Evolutionary conservation across 2,329 filamentous ascomycete genomes (phyloP).

Genomic region (Penicillium expansum): DNA sequence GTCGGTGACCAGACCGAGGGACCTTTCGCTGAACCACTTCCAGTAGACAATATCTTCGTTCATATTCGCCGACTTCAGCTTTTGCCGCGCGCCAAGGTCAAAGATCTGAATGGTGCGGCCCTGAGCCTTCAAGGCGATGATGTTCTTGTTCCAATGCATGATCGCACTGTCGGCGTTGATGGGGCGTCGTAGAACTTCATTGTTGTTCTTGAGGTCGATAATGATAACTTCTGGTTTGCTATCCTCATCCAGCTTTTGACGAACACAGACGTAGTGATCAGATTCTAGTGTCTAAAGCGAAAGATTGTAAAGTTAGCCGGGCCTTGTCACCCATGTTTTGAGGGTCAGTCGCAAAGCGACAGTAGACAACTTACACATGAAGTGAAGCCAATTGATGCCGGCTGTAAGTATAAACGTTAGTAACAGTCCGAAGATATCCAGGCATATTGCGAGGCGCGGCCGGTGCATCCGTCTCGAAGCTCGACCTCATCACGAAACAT

Average conservation of each 20-base stretch:
- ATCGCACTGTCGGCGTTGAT: slow-evolving; percentile 99
- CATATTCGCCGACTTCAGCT: slow-evolving; percentile 95
- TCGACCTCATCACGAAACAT: slow-evolving; percentile 16
- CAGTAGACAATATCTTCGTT: slow-evolving; percentile 97
- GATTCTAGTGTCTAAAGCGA: slow-evolving; percentile 84
- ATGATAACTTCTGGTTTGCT: slow-evolving; percentile 93
- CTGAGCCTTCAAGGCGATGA: slow-evolving; percentile 95
- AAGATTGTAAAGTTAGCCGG: slow-evolving; percentile 19
- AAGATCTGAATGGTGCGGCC: slow-evolving; percentile 96
- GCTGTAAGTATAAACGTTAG: slow-evolving; percentile 48
- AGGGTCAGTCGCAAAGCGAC: slow-evolving; percentile 3
- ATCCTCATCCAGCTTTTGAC: slow-evolving; percentile 84
- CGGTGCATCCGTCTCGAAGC: slow-evolving; percentile 19
- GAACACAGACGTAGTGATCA: slow-evolving; percentile 92
- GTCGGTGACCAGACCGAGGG: slow-evolving; percentile 86
- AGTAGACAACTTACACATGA: slow-evolving; percentile 64
- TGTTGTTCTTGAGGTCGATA: slow-evolving; percentile 94
- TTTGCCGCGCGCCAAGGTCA: slow-evolving; percentile 86
- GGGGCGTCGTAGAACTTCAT: slow-evolving; percentile 88
- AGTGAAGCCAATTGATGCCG: slow-evolving; percentile 77
- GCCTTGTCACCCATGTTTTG: slow-evolving; percentile 8
- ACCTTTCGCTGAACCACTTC: slow-evolving; percentile 96
- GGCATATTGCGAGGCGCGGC: slow-evolving; percentile 11
- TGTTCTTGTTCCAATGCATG: slow-evolving; percentile 96
- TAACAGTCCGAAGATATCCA: slow-evolving; percentile 8